These are phyloP conservation scores for Linderniella brevidens DNA, from an alignment of 257 asterid genomes.

Conservation along the genomic window DNA sequence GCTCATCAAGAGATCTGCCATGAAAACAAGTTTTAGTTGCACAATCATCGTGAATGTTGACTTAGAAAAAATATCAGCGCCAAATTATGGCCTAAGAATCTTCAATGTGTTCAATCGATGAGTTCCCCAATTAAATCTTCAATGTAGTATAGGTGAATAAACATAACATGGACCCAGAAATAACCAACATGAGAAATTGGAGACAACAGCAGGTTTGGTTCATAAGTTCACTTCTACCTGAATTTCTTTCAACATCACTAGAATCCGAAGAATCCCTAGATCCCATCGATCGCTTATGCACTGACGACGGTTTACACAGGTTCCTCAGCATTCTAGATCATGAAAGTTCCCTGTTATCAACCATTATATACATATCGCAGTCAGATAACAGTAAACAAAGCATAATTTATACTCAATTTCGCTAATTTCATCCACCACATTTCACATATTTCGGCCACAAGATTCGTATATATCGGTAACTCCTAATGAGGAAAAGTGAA, in stretches of 20 bases:
- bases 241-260: slow-evolving; percentile 30
- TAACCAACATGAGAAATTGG: not conserved
- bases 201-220: not conserved
- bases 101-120: no score
- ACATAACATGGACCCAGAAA: not conserved
- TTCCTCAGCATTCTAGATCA: slow-evolving; percentile 28
- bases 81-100: not conserved
- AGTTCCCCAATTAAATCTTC: no score
- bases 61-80: not conserved
- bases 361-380: no score
- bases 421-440: no score
- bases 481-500: no score
- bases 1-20: slow-evolving; percentile 32
- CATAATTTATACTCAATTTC: no score
- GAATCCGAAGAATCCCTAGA: slow-evolving; percentile 27
- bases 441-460: no score
- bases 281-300: slow-evolving; percentile 38
- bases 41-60: not conserved
- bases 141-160: no score
- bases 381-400: no score
- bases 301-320: slow-evolving; percentile 25
- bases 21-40: slow-evolving; percentile 2
- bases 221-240: slow-evolving; percentile 20
- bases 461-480: no score
- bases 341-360: not conserved